Evolutionary conservation across 1,284 basidiomycete species (phyloP), one percentile per base, ranked within the genome.

Genomic region (Apiotrichum laibachii): DNA sequence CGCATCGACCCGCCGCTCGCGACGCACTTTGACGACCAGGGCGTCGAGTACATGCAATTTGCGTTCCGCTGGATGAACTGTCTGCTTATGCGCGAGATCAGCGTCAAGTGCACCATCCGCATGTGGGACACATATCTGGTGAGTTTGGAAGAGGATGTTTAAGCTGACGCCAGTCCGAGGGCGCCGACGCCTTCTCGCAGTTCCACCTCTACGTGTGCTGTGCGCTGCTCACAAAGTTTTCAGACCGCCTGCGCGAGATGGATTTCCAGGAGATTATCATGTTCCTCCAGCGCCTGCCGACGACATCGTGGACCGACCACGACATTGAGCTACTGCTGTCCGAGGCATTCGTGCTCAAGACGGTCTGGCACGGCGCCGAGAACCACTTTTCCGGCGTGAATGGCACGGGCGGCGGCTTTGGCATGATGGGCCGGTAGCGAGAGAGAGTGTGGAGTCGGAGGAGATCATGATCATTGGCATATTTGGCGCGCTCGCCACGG

Each of bases 191-290:
- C 9, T 97, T 97, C 77, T 95, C 92, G 13, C 91, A 96, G 74
- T 97, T 96, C 72, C 93, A 97, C 76, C 81, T 96, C 2, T 97
- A 97, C 72, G 94, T 97, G 34, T 97, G 94, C 72, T 92, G 91
- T 8, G 92, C 93, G 0, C 94, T 97, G 73, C 84, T 97, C 18
- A 90, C 93, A 39, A 86, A 87, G 65, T 97, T 92, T 88, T 92
- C 90, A 67, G 88, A 92, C 55, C 88, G 89, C 70, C 81, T 97
- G 59, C 86, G 87, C 39, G 85, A 88, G 69, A 96, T 96, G 92
- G 94, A 98, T 76, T 97, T 97, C 71, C 94, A 97, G 91, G 92
- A 92, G 53, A 96, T 98, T 77, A 99, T 99, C 77, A 98, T 99
- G 89, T 99, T 97, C 80, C 82, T 99, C 4, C 95, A 99, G 78